Evolutionary conservation across 2,329 filamentous ascomycete species (phyloP), one percentile per base, ranked within the genome.

Genomic region (Botryotinia globosa): DNA sequence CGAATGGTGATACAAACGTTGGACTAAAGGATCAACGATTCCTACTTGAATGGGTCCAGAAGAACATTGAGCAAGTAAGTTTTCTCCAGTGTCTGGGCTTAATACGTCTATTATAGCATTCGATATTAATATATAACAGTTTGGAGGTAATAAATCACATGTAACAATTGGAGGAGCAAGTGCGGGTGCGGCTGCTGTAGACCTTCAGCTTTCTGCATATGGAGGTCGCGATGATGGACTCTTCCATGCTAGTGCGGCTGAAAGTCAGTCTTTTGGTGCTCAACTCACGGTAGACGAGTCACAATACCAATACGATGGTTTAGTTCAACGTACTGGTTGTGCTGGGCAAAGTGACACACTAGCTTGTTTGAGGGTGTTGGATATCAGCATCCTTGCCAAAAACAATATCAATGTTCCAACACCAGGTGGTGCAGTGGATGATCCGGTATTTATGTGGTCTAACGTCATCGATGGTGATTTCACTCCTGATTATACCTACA

Each of bases 1-100:
- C 78, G 75, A 76, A 81, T 7, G 86, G 87, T 4, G 87, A 85
- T 73, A 79, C 90, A 51, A 94, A 94, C 80, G 90, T 89, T 76
- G 92, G 92, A 1, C 83, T 94, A 1, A 86, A 87, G 48, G 92
- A 94, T 79, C 91, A 93, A 80, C 83, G 89, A 69, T 90, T 91
- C 78, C 89, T 88, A 0, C 80, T 94, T 22, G 80, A 91, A 74
- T 94, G 92, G 92, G 87, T 93, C 1, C 86, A 92, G 75, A 83
- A 87, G 44, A 83, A 93, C 80, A 92, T 94, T 59, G 75, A 77
- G 68, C 79, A 83, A 75, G 84, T 85, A 79, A 59, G 79, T 16
- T 25, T 7, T 64, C 10, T 25, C 37, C 54, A 6, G 7, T 29
- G 1, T 22, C 0, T 14, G 2, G 20, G 16, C 12, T 12, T 34